phyloP scores from a whole-genome alignment of 164 flowering plant genomes.

The Paratinospora sagittata region DNA sequence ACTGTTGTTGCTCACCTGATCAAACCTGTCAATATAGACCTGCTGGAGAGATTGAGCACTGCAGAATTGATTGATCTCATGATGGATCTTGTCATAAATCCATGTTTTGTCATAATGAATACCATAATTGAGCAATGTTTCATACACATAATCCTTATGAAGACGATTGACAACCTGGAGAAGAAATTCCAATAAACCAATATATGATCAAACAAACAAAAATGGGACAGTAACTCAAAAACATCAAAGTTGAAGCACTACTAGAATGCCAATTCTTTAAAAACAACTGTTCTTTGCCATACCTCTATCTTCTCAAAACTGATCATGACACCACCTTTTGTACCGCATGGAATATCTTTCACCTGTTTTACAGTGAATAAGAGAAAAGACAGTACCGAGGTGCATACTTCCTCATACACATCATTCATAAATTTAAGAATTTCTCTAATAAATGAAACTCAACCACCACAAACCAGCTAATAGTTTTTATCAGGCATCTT shows the following conservation, averaged over 20 bases:
- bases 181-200: constrained; percentile 8
- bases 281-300: background rate
- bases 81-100: constrained; percentile 98
- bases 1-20: constrained; percentile 50
- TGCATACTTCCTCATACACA: too few relatives aligned
- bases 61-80: constrained; percentile 97
- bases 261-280: background rate
- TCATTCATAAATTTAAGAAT: too few relatives aligned
- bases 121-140: constrained; percentile 85
- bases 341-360: constrained; percentile 93
- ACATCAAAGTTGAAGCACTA: background rate
- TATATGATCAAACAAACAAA: constrained; percentile 3
- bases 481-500: background rate
- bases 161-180: constrained; percentile 91
- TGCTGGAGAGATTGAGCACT: constrained; percentile 87
- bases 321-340: constrained; percentile 98
- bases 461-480: background rate
- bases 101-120: constrained; percentile 91
- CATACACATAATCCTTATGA: constrained; percentile 71
- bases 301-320: constrained; percentile 93
- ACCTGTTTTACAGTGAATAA: constrained; percentile 39
- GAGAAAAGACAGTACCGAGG: background rate
- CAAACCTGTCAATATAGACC: constrained; percentile 94
- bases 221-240: background rate
- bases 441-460: too few relatives aligned